These are phyloP conservation scores for Lactifluus echinatus DNA, from an alignment of 768 basidiomycete species.

Conservation along the genomic window DNA sequence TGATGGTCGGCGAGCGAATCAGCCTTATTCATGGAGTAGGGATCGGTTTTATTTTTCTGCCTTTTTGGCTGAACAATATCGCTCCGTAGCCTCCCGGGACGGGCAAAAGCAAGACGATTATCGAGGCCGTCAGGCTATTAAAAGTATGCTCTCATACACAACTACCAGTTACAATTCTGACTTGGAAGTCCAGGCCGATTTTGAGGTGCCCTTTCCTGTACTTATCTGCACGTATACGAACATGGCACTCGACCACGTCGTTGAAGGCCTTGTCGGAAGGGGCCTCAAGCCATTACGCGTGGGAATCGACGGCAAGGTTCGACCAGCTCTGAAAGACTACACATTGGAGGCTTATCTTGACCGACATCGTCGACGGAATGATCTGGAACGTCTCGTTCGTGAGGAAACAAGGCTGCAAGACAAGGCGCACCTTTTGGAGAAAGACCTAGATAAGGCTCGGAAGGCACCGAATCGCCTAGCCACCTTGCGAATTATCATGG, in stretches of 20 bases:
- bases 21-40: constrained; percentile 84
- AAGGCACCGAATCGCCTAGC: constrained; percentile 22
- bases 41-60: not conserved
- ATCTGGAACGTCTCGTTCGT: constrained; percentile 35
- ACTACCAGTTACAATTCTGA: not conserved
- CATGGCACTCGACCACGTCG: constrained; percentile 85
- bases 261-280: constrained; percentile 56
- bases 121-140: constrained; percentile 73
- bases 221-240: constrained; percentile 95
- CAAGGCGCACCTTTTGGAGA: constrained; percentile 20
- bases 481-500: constrained; percentile 25
- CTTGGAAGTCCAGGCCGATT: constrained; percentile 45
- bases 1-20: constrained; percentile 73
- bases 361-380: constrained; percentile 45
- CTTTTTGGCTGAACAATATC: not conserved
- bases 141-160: constrained; percentile 39
- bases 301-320: constrained; percentile 54
- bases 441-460: not conserved
- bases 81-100: constrained; percentile 74
- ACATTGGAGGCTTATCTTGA: constrained; percentile 59
- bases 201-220: constrained; percentile 73
- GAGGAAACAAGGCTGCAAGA: constrained; percentile 29
- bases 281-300: constrained; percentile 71
- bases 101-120: constrained; percentile 88
- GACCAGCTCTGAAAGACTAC: constrained; percentile 43